Evolutionary conservation across 179 eudicot genomes (phyloP), one percentile per base, ranked within the genome.

Genomic region (Dionaea muscipula): DNA sequence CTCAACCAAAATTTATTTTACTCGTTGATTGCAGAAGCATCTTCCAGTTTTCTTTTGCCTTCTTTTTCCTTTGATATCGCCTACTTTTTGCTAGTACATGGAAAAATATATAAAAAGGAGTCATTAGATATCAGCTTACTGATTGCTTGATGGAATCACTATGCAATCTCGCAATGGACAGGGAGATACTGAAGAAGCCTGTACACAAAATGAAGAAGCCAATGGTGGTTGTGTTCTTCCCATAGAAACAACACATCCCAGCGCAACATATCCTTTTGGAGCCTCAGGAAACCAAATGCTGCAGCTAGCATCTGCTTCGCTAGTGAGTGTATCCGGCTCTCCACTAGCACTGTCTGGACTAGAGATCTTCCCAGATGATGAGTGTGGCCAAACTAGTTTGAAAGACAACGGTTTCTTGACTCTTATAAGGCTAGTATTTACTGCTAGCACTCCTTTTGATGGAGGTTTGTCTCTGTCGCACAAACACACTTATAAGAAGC

Each of bases 271-370:
- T 44, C 90, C 96, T 65, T 79, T 70, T 37, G 99, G 99, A 38
- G 99, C 96, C 70, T 73, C 81, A 21, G 99, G 99, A 64, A 81
- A 85, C 99, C 99, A 93, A 54, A 93, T 75, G 51, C 87, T 88
- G 62, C 82, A 91, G 68, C 69, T 65, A 26, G 51, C 60, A 26
- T 54, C 68, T 18, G 57, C 56, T 23, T 38, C 53, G 41, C 60
- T 56, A 35, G 44, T 54, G 37, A 44, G 53, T 41, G 39, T 33
- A 39, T 21, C 24, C 27, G 64, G 59, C 16, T 40, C 16, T 51
- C 36, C 40, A 47, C 33, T 67, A 22, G 53, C 53, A 48, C 56
- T 78, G 39, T 77, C 72, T 22, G 76, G 51, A 53, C 60, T 68
- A 44, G 71, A 48, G 23, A 51, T 43, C 18, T 57, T 73, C 31